These are phyloP conservation scores for Sanghuangporus baumii DNA, from an alignment of 1,284 basidiomycete species.

Conservation along the genomic window DNA sequence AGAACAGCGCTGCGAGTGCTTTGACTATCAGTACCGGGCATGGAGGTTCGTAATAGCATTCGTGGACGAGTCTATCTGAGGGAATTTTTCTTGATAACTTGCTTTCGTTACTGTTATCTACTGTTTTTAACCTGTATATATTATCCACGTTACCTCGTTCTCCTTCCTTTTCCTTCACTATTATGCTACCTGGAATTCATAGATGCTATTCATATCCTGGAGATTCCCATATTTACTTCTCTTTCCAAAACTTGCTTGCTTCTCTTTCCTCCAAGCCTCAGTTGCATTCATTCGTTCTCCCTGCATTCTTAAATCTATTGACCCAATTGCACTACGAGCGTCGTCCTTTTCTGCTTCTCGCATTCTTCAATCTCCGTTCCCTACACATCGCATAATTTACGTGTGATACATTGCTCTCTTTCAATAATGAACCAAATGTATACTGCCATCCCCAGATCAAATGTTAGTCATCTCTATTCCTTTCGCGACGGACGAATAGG, in stretches of 20 bases:
- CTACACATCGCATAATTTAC: conserved; percentile 5
- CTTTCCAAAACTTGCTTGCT: background rate
- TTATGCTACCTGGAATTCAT: background rate
- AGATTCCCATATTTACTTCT: background rate
- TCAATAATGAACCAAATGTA: background rate
- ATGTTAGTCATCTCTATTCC: background rate
- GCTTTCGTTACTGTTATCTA: background rate
- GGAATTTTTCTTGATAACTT: background rate
- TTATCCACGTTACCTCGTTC: background rate
- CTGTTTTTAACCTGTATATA: background rate
- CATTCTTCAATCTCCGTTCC: background rate
- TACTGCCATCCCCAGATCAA: background rate
- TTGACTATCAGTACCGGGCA: background rate
- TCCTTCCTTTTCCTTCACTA: background rate
- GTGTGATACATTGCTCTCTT: background rate
- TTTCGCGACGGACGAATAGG: background rate
- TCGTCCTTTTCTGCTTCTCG: background rate
- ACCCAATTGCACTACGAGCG: background rate
- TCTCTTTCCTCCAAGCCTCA: background rate
- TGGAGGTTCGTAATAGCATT: background rate
- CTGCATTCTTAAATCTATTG: background rate
- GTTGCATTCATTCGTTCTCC: background rate
- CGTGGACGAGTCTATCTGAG: background rate
- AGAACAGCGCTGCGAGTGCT: background rate
- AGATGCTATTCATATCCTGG: background rate